A percentile compares a stretch with the other conserved stretches of the same genome.
Evolutionary conservation across 2,329 filamentous ascomycete species (phyloP).

Genomic region (Epichloe sp.): DNA sequence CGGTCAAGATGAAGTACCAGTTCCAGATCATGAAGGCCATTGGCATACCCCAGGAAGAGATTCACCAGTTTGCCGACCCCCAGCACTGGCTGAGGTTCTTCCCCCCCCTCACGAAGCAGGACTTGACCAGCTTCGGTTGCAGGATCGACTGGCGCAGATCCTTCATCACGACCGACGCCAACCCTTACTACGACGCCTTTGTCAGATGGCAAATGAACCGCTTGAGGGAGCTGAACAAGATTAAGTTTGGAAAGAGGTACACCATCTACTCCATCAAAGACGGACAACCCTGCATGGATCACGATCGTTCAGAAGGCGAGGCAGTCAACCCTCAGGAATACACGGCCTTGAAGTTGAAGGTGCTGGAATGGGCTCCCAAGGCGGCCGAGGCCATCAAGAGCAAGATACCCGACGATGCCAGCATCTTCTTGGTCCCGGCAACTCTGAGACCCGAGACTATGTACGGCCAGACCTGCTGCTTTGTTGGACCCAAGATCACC

Average conservation of each 20-base stretch:
- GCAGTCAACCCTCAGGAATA: constrained; percentile 73
- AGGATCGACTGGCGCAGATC: constrained; percentile 87
- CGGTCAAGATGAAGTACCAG: constrained; percentile 87
- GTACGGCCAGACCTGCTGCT: constrained; percentile 96
- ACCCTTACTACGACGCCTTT: constrained; percentile 93
- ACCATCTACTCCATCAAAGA: constrained; percentile 60
- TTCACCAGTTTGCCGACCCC: constrained; percentile 86
- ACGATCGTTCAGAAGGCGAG: constrained; percentile 33
- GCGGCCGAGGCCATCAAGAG: constrained; percentile 59
- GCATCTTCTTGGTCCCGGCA: constrained; percentile 81
- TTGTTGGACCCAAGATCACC: constrained; percentile 77
- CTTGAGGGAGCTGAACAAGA: constrained; percentile 77
- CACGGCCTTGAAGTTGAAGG: constrained; percentile 79
- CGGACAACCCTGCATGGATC: constrained; percentile 34
- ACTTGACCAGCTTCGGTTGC: constrained; percentile 73
- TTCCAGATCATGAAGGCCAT: constrained; percentile 91
- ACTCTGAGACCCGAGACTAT: constrained; percentile 94
- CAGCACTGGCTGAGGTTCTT: constrained; percentile 87
- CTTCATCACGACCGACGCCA: constrained; percentile 90
- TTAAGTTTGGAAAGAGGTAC: constrained; percentile 86
- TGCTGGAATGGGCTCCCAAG: constrained; percentile 74
- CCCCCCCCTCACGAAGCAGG: constrained; percentile 45
- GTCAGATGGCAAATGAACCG: constrained; percentile 96
- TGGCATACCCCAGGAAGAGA: constrained; percentile 76
- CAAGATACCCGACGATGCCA: constrained; percentile 65